Conservation (phyloP, 78 protist genomes). For the Trichosphaerium sp. region DNA sequence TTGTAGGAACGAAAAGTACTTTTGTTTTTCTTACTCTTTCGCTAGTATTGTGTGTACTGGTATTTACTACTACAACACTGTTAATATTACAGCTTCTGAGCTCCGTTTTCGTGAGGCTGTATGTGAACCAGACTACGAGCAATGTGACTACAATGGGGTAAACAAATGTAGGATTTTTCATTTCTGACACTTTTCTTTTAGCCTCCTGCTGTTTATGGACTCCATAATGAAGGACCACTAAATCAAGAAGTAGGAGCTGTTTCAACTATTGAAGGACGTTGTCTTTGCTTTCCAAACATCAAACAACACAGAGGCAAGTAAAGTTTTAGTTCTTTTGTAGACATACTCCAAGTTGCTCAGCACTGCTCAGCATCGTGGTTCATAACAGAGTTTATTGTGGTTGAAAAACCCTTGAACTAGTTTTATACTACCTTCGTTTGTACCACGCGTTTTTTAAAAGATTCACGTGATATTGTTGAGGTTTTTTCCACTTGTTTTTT, state of each 20-base stretch:
- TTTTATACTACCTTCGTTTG: too few species aligned
- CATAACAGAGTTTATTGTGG: too few species aligned
- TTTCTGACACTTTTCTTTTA: too few species aligned
- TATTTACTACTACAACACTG: conserved; percentile 24
- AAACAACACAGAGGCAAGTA: conserved; percentile 10
- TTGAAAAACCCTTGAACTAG: too few species aligned
- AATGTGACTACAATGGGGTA: background rate
- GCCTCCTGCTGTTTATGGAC: conserved; percentile 1
- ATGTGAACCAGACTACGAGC: background rate
- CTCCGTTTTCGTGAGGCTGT: conserved; percentile 9
- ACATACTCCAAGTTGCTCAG: too few species aligned
- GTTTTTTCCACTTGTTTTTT: too few species aligned
- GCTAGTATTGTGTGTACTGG: conserved; percentile 42
- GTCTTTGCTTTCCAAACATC: conserved; percentile 36
- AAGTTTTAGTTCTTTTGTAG: background rate
- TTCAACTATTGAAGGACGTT: conserved; percentile 3
- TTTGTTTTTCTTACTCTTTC: too few species aligned
- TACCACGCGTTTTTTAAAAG: too few species aligned
- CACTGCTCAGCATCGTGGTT: too few species aligned
- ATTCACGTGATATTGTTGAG: too few species aligned
- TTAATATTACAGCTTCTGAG: background rate
- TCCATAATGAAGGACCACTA: background rate
- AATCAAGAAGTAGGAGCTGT: conserved; percentile 2
- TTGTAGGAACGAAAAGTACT: too few species aligned
- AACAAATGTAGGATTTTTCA: background rate